These are phyloP conservation scores for Amoeboaphelidium protococcarum DNA, from an alignment of 371 early-diverging fungal species.

Conservation along the genomic window DNA sequence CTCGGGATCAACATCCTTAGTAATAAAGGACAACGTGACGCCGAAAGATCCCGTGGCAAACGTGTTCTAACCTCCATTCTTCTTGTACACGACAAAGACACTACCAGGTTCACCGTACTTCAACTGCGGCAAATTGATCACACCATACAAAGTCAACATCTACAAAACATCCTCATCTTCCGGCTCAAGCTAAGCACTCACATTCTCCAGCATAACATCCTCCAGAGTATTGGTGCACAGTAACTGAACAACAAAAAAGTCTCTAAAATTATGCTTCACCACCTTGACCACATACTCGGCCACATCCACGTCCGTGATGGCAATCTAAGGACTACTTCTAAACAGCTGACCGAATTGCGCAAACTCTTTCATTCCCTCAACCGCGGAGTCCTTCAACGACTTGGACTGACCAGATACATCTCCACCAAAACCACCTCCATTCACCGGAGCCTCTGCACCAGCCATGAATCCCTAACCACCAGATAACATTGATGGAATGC, in stretches of 20 bases:
- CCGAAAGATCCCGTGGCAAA: constrained; percentile 19
- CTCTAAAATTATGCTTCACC: constrained; percentile 68
- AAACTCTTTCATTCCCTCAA: constrained; percentile 54
- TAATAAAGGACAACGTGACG: constrained; percentile 59
- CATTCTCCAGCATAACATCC: constrained; percentile 71
- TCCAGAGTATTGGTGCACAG: constrained; percentile 74
- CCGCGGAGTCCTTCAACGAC: no score
- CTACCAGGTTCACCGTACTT: neutral
- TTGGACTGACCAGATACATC: no score
- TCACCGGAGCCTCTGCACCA: no score
- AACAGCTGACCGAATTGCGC: constrained; percentile 52
- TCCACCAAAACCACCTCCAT: no score
- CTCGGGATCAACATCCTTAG: constrained; percentile 79
- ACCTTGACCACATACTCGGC: constrained; percentile 78
- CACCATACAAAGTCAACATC: constrained; percentile 32
- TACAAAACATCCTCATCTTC: constrained; percentile 24
- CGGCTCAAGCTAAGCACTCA: constrained; percentile 44
- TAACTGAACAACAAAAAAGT: constrained; percentile 23
- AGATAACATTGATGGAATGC: no score
- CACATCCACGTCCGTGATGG: constrained; percentile 63
- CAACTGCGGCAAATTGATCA: constrained; percentile 3
- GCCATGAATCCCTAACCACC: no score
- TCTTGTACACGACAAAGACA: neutral
- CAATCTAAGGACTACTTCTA: constrained; percentile 44
- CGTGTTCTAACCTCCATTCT: neutral